Evolutionary conservation across 495 filamentous ascomycete genomes (phyloP).

Genomic region (Penicillium atrosanguineum): DNA sequence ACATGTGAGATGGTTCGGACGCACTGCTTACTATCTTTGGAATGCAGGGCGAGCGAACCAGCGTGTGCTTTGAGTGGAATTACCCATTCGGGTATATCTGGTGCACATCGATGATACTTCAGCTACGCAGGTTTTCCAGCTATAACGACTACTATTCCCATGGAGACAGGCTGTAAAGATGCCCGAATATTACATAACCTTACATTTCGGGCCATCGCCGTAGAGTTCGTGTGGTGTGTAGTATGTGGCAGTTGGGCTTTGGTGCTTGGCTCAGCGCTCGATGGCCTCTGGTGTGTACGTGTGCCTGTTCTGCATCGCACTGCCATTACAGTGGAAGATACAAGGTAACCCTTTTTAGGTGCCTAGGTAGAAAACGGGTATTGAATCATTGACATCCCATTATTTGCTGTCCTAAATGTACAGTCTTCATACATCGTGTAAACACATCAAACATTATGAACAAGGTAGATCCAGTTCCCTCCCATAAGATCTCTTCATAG

Average conservation of each 20-base stretch:
- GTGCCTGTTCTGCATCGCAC: too few relatives aligned
- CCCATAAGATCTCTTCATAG: neutral
- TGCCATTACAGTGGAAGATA: too few relatives aligned
- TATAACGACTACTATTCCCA: too few relatives aligned
- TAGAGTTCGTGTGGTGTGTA: neutral
- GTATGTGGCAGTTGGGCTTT: neutral
- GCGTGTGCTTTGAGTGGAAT: neutral
- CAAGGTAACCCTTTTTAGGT: too few relatives aligned
- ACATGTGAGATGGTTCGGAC: conserved; percentile 1
- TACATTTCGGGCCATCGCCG: too few relatives aligned
- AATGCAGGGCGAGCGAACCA: conserved; percentile 15
- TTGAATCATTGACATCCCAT: neutral
- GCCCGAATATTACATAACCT: too few relatives aligned
- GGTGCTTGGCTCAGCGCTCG: neutral
- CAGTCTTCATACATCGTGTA: neutral
- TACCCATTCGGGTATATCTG: neutral
- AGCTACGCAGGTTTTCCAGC: too few relatives aligned
- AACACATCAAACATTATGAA: neutral
- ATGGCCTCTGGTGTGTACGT: neutral
- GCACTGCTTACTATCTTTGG: conserved; percentile 10
- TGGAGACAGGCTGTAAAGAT: too few relatives aligned
- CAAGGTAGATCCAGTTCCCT: too few relatives aligned
- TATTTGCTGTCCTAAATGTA: neutral
- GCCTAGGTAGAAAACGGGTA: too few relatives aligned
- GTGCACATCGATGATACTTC: neutral